Conservation (phyloP, 306 rosid species). For the Cucurbita maxima region DNA sequence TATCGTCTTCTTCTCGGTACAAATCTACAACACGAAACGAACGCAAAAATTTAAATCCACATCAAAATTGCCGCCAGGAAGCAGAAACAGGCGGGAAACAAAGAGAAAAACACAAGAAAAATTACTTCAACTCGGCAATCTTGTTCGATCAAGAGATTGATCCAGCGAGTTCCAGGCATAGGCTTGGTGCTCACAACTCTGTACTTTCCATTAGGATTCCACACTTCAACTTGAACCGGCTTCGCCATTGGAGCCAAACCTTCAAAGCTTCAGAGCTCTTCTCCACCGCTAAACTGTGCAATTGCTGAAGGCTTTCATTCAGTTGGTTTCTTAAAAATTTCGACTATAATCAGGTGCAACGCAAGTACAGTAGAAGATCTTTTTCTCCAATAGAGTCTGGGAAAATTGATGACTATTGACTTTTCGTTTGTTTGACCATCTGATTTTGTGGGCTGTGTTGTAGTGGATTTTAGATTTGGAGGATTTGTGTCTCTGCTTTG, state of each 20-base stretch:
- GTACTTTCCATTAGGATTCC: constrained; percentile 90
- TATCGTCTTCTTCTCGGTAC: constrained; percentile 87
- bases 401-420: neutral
- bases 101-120: neutral
- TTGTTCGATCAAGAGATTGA: constrained; percentile 78
- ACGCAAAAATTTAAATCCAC: neutral
- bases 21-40: constrained; percentile 30
- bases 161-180: constrained; percentile 99
- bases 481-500: constrained; percentile 9
- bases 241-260: constrained; percentile 51
- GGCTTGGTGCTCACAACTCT: constrained; percentile 95
- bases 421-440: neutral
- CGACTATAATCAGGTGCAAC: constrained; percentile 8
- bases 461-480: constrained; percentile 4
- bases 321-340: constrained; percentile 7
- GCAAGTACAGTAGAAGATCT: neutral
- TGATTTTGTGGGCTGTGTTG: neutral
- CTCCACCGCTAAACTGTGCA: neutral
- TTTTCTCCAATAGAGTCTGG: neutral
- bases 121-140: constrained; percentile 86
- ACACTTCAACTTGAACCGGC: constrained; percentile 79
- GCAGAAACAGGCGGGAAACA: neutral
- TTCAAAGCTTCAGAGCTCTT: neutral
- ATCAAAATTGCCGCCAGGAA: neutral
- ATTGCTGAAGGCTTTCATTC: neutral